Evolutionary conservation across 2,329 filamentous ascomycete species (phyloP), one percentile per base, ranked within the genome.

Genomic region (Teratosphaeria pseudoeucalypti): DNA sequence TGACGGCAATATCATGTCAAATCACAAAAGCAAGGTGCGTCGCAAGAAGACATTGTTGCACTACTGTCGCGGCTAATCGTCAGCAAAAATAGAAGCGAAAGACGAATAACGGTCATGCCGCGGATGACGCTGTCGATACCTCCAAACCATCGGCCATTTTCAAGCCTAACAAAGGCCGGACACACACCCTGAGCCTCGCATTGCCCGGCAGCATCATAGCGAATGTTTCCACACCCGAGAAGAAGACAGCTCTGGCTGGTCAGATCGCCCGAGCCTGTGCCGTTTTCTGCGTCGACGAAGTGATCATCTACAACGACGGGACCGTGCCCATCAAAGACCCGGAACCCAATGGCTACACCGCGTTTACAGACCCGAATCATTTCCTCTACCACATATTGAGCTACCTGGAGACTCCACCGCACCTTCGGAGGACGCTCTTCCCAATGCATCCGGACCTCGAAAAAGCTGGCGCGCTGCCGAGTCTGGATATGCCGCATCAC

Each of bases 401-500:
- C 61, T 95, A 91, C 74, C 83, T 95, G 61, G 90, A 95, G 73
- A 88, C 88, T 4, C 90, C 90, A 34, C 89, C 90, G 1, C 87
- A 94, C 73, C 85, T 95, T 74, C 85, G 89, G 67, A 86, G 85
- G 70, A 75, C 80, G 1, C 79, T 95, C 3, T 92, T 95, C 66
- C 86, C 87, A 1, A 77, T 91, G 63, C 90, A 95, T 69, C 85
- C 88, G 10, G 92, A 95, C 70, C 78, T 95, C 52, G 79, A 83
- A 47, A 83, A 84, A 12, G 89, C 88, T 47, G 89, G 89, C 7
- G 79, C 86, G 47, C 76, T 95, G 32, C 88, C 88, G 0, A 89
- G 83, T 68, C 77, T 95, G 59, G 90, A 95, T 71, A 90, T 94
- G 81, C 90, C 90, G 16, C 89, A 92, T 71, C 90, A 95, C 73